These are phyloP conservation scores for Talaromyces sp. DNA, from an alignment of 2,329 filamentous ascomycete species.

Conservation along the genomic window DNA sequence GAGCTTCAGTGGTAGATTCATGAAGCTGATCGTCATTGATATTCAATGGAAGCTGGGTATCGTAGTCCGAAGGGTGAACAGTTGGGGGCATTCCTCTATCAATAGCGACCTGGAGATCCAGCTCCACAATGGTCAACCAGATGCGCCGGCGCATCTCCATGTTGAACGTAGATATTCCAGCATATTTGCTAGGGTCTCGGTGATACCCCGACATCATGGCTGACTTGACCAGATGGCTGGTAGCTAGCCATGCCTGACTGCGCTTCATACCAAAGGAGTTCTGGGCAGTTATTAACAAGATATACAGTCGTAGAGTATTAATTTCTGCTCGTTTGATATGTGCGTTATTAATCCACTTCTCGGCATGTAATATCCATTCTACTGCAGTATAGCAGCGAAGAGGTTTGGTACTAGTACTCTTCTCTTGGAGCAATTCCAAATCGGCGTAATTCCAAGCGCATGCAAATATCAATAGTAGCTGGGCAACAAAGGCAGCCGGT, in stretches of 20 bases:
- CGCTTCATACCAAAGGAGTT: slow-evolving; percentile 55
- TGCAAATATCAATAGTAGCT: slow-evolving; percentile 42
- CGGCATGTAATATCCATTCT: slow-evolving; percentile 87
- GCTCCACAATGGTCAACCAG: slow-evolving; percentile 60
- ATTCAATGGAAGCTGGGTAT: slow-evolving; percentile 54
- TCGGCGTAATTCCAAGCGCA: slow-evolving; percentile 44
- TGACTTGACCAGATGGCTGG: slow-evolving; percentile 54
- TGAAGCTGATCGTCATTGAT: slow-evolving; percentile 54
- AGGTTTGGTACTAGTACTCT: slow-evolving; percentile 27
- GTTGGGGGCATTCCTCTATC: slow-evolving; percentile 58
- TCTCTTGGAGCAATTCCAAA: slow-evolving; percentile 29
- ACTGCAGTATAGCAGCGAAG: slow-evolving; percentile 37
- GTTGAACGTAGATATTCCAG: slow-evolving; percentile 42
- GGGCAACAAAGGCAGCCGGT: slow-evolving; percentile 37
- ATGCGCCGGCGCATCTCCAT: slow-evolving; percentile 56
- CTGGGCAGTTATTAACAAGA: slow-evolving; percentile 55
- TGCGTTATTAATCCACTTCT: slow-evolving; percentile 82
- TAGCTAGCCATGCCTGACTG: slow-evolving; percentile 57
- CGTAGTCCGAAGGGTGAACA: slow-evolving; percentile 48
- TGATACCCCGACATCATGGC: slow-evolving; percentile 59
- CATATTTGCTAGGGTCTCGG: slow-evolving; percentile 38
- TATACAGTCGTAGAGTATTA: slow-evolving; percentile 54
- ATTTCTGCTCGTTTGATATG: slow-evolving; percentile 59
- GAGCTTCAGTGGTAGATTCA: slow-evolving; percentile 34
- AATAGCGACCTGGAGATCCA: slow-evolving; percentile 59